phyloP scores from a whole-genome alignment of 257 asterid genomes.

The Phtheirospermum japonicum region DNA sequence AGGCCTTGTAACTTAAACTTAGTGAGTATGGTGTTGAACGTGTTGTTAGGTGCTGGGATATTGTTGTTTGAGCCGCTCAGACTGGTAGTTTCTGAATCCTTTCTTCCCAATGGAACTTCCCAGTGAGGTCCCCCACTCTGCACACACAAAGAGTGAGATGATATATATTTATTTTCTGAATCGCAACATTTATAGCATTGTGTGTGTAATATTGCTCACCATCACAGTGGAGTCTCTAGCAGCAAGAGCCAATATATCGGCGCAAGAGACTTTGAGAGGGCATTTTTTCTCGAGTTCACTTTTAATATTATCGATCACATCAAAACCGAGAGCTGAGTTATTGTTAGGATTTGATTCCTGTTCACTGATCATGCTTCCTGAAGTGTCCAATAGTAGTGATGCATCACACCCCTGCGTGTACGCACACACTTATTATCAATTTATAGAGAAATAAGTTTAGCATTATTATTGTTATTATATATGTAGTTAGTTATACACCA shows the following conservation, averaged over 20 bases:
- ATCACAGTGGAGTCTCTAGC: conserved; percentile 50
- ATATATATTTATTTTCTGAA: background rate
- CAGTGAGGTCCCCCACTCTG: conserved; percentile 92
- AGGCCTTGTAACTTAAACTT: conserved; percentile 65
- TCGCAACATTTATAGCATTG: no score
- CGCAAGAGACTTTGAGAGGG: conserved; percentile 79
- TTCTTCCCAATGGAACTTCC: conserved; percentile 82
- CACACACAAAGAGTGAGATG: background rate
- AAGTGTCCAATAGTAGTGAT: conserved; percentile 60
- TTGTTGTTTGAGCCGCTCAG: conserved; percentile 44
- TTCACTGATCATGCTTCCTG: conserved; percentile 46
- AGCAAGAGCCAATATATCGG: conserved; percentile 47
- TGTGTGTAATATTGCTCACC: conserved; percentile 10
- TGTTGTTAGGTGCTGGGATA: conserved; percentile 77
- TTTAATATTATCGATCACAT: conserved; percentile 77
- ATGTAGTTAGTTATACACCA: no score
- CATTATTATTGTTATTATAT: background rate
- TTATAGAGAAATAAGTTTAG: background rate
- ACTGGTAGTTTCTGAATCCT: conserved; percentile 66
- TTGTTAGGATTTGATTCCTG: conserved; percentile 70
- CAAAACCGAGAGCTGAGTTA: conserved; percentile 63
- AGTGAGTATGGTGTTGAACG: conserved; percentile 48
- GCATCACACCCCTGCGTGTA: conserved; percentile 71
- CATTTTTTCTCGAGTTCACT: conserved; percentile 61
- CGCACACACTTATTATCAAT: background rate